Percentiles rank a stretch among this genome's conserved stretches.
phyloP scores from a whole-genome alignment of 108 stramenopile species.

The Fistulifera pelliculosa region DNA sequence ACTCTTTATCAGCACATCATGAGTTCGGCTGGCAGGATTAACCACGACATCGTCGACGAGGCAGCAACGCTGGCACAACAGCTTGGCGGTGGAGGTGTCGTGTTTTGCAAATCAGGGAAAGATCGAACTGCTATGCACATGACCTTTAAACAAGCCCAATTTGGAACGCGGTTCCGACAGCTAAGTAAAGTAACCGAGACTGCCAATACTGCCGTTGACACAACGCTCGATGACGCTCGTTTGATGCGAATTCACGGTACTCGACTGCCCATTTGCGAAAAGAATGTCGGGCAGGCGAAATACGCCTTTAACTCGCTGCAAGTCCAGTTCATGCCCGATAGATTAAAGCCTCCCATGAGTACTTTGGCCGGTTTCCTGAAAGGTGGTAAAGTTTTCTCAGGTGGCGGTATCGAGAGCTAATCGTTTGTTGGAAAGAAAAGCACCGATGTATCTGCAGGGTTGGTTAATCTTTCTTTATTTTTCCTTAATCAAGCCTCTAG shows the following conservation, averaged over 20 bases:
- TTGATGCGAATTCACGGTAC: slow-evolving; percentile 81
- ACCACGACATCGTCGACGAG: slow-evolving; percentile 77
- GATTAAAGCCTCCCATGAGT: slow-evolving; percentile 62
- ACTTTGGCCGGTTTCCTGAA: slow-evolving; percentile 67
- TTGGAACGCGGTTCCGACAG: slow-evolving; percentile 42
- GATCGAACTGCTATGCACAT: slow-evolving; percentile 93
- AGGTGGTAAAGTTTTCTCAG: slow-evolving; percentile 21
- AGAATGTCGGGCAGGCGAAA: slow-evolving; percentile 85
- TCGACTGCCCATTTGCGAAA: slow-evolving; percentile 80
- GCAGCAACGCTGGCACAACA: slow-evolving; percentile 60
- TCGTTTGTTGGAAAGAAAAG: too few species aligned
- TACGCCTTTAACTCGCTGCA: slow-evolving; percentile 90
- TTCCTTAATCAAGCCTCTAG: too few species aligned
- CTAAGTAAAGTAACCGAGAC: slow-evolving; percentile 11
- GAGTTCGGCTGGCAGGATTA: slow-evolving; percentile 70
- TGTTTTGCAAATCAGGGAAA: slow-evolving; percentile 91
- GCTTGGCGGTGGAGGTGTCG: slow-evolving; percentile 68
- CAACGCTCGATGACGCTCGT: slow-evolving; percentile 39
- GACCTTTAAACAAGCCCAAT: slow-evolving; percentile 83
- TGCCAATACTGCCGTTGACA: slow-evolving; percentile 1
- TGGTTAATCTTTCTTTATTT: too few species aligned
- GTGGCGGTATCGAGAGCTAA: slow-evolving; percentile 33
- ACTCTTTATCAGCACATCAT: slow-evolving; percentile 55
- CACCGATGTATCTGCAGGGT: too few species aligned
- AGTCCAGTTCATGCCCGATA: slow-evolving; percentile 83